A percentile compares a stretch with the other conserved stretches of the same genome.
Evolutionary conservation across 768 basidiomycete genomes (phyloP).

Genomic region (Boletus tylopilopsis): DNA sequence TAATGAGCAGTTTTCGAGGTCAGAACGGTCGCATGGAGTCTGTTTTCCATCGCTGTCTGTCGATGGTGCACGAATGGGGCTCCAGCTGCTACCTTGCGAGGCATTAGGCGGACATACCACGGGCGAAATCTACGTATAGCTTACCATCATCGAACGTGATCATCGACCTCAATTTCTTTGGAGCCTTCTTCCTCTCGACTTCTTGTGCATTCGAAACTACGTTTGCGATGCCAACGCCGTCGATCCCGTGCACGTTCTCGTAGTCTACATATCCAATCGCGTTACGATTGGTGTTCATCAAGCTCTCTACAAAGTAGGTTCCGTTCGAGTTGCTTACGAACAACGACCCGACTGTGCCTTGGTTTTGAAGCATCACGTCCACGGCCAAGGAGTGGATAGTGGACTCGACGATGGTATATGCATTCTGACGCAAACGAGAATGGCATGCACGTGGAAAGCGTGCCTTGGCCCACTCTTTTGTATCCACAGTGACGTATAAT

Average conservation of each 20-base stretch:
- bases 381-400: conserved; percentile 92
- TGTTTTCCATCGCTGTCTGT: conserved; percentile 57
- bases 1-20: conserved; percentile 66
- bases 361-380: conserved; percentile 79
- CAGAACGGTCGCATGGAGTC: conserved; percentile 58
- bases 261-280: conserved; percentile 87
- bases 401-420: conserved; percentile 94
- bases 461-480: conserved; percentile 80
- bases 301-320: conserved; percentile 87
- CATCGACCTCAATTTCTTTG: conserved; percentile 70
- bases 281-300: conserved; percentile 93
- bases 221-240: conserved; percentile 91
- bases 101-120: not conserved
- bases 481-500: conserved; percentile 84
- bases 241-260: conserved; percentile 80
- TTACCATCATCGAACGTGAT: conserved; percentile 90
- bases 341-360: conserved; percentile 72
- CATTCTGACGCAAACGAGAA: conserved; percentile 79
- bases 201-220: conserved; percentile 80
- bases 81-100: conserved; percentile 68
- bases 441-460: conserved; percentile 89
- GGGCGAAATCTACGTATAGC: not conserved
- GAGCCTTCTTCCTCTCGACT: conserved; percentile 64
- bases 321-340: conserved; percentile 97
- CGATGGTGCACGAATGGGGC: conserved; percentile 55